phyloP scores from a whole-genome alignment of 176 grass and related monocot genomes.

The Saccharum officinarum region DNA sequence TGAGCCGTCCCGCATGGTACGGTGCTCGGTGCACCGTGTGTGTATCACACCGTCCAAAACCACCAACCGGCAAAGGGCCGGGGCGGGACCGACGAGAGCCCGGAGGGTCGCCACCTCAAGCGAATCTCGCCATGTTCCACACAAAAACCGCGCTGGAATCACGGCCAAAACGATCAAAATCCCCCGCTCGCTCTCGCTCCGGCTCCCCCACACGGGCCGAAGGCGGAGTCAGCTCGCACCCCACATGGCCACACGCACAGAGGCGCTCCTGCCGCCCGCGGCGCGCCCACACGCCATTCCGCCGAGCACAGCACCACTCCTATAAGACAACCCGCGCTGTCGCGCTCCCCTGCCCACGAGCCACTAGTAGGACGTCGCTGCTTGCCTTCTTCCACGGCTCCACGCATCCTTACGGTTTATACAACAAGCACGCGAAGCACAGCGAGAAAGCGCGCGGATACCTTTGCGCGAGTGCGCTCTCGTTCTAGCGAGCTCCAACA shows the following conservation, averaged over 20 bases:
- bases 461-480: neutral
- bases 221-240: neutral
- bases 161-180: constrained; percentile 15
- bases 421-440: neutral
- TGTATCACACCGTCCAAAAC: constrained; percentile 15
- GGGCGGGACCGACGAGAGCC: neutral
- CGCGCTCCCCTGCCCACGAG: neutral
- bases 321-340: constrained; percentile 10
- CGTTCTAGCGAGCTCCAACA: neutral
- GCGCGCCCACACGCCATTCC: constrained; percentile 9
- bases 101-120: neutral
- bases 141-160: neutral
- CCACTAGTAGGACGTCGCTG: neutral
- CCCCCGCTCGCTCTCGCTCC: neutral
- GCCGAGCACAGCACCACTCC: neutral
- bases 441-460: neutral
- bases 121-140: constrained; percentile 14
- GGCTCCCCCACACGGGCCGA: neutral
- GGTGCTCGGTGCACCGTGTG: neutral
- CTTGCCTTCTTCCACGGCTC: neutral
- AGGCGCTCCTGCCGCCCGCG: neutral
- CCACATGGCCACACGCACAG: neutral
- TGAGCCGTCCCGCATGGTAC: constrained; percentile 1
- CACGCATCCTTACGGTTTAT: neutral
- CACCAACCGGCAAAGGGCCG: neutral